phyloP scores from a whole-genome alignment of 1,284 basidiomycete species.

The Ceratobasidium sp. region DNA sequence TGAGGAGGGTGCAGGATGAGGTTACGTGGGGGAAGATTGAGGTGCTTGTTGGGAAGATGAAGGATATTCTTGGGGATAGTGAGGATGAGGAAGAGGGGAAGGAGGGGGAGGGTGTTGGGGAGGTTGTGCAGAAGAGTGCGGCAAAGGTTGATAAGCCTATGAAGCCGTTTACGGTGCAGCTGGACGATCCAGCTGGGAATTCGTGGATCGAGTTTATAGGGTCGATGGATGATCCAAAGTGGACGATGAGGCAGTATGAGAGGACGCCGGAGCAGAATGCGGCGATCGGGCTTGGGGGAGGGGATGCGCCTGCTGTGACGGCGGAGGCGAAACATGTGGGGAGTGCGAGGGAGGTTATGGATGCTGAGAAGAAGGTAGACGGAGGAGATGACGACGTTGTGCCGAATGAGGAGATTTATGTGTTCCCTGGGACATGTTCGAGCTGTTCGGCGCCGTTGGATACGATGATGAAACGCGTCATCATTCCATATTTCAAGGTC shows the following conservation, averaged over 20 bases:
- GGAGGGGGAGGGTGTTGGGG: slow-evolving; percentile 49
- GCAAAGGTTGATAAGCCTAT: slow-evolving; percentile 66
- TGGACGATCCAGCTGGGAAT: slow-evolving; percentile 96
- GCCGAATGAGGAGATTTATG: slow-evolving; percentile 84
- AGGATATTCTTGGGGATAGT: slow-evolving; percentile 74
- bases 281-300: slow-evolving; percentile 72
- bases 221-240: slow-evolving; percentile 86
- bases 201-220: slow-evolving; percentile 88
- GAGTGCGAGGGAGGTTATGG: slow-evolving; percentile 45
- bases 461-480: slow-evolving; percentile 96
- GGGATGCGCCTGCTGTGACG: slow-evolving; percentile 48
- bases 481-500: slow-evolving; percentile 98
- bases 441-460: slow-evolving; percentile 86
- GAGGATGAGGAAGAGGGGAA: slow-evolving; percentile 66
- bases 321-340: slow-evolving; percentile 50
- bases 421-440: slow-evolving; percentile 90
- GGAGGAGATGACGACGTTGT: slow-evolving; percentile 48
- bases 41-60: slow-evolving; percentile 73
- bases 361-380: slow-evolving; percentile 56
- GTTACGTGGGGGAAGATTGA: slow-evolving; percentile 83
- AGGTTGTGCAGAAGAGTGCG: slow-evolving; percentile 50
- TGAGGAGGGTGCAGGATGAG: slow-evolving; percentile 86
- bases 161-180: slow-evolving; percentile 80
- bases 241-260: slow-evolving; percentile 89
- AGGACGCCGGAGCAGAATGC: slow-evolving; percentile 88